A percentile compares a stretch with the other conserved stretches of the same genome.
Conservation (phyloP, 257 asterid genomes). For the Solanum infundibuliforme region DNA sequence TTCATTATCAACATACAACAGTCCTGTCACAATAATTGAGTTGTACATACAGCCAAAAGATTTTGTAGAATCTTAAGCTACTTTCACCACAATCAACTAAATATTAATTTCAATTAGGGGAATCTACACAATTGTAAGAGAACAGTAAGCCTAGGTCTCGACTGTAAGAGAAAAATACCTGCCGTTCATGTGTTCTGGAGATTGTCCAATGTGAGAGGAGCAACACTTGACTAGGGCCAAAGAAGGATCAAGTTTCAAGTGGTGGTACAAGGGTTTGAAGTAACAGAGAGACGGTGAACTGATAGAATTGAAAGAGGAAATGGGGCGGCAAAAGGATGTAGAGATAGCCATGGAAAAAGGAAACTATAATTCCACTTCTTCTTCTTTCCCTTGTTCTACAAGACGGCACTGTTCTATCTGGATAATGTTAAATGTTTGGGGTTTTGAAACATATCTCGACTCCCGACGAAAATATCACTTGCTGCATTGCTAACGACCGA, state of each 20-base stretch:
- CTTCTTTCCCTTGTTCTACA: not conserved
- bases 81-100: not conserved
- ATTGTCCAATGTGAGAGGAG: slow-evolving; percentile 32
- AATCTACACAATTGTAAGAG: not conserved
- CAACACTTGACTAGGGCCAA: slow-evolving; percentile 32
- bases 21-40: not conserved
- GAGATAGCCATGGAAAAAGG: slow-evolving; percentile 28
- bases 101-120: not conserved
- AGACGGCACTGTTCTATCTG: not conserved
- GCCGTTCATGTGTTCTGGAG: slow-evolving; percentile 34
- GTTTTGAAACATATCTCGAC: not conserved
- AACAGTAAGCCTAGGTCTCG: not conserved
- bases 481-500: not conserved
- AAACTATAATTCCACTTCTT: not conserved
- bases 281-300: slow-evolving; percentile 29
- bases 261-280: slow-evolving; percentile 20
- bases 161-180: slow-evolving; percentile 25
- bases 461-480: not conserved
- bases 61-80: not conserved
- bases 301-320: slow-evolving; percentile 1
- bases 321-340: slow-evolving; percentile 25
- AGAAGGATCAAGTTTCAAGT: slow-evolving; percentile 19
- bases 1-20: not conserved
- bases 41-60: not conserved
- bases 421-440: not conserved